Base-by-base conservation (phyloP, 257 asterid genomes). In the Nicotiana undulata region DNA sequence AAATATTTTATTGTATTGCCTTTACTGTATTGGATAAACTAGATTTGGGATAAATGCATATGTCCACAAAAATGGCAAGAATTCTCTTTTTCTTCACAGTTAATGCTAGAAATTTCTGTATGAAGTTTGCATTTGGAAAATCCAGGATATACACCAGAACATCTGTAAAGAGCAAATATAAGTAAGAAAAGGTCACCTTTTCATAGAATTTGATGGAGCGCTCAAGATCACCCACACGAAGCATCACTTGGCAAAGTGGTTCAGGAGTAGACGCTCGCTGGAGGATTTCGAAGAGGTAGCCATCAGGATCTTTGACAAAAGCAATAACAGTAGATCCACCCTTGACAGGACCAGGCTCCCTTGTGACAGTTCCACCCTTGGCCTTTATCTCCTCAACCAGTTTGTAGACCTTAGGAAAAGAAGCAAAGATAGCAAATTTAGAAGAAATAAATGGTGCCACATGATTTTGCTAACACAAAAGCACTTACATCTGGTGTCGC, bases 221-320 rank as follows among this genome's bases (percentile, higher is more conserved):
- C 18, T 94, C 99, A 70, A 96, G 97, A 88, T 96, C 98, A 80
- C 99, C 99, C 80, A 96, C 99, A 81, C 99, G 99, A 86, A 96
- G 94, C 99, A 96, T 96, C 82, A 94, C 99, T 89, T 96, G 99
- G 84, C 99, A 96, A 70, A 96, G 97, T 13, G 99, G 99, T 86
- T 94, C 97, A 72, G 98, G 98, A 76, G 98, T 94, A 20, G 97
- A 91, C 49, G 91, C 97, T 15, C 98, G 89, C 82, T 94, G 97
- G 81, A 96, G 91, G 65, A 96, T 87, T 84, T 96, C 99, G 28
- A 94, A 96, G 63, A 91, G 88, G 86, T 96, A 96, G 80, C 99
- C 99, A 89, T 96, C 99, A 10, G 98, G 99, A 87, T 96, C 98
- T 86, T 92, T 96, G 44, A 90, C 99, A 87, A 96, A 96, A 64